Conservation (phyloP, 208 protist genomes). For the Leishmania tarentolae region DNA sequence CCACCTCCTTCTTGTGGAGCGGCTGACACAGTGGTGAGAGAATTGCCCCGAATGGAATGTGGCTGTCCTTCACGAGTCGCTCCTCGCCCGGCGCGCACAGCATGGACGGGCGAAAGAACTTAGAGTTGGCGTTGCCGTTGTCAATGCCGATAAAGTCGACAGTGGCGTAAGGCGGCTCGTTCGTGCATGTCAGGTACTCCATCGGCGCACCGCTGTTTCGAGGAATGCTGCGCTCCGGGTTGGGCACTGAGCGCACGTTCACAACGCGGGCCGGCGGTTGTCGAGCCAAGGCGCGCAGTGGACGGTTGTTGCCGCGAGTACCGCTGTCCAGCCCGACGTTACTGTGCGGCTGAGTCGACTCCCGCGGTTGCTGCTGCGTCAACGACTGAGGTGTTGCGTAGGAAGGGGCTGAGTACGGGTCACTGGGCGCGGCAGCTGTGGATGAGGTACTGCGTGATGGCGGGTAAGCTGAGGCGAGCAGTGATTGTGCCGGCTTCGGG, state of each 20-base stretch:
- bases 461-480: slow-evolving; percentile 5
- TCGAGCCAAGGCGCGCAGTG: slow-evolving; percentile 37
- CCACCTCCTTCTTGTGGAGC: slow-evolving; percentile 66
- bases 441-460: background rate
- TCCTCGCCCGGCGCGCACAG: slow-evolving; percentile 57
- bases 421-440: background rate
- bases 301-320: background rate
- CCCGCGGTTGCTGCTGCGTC: background rate
- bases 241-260: slow-evolving; percentile 58
- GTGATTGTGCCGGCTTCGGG: background rate
- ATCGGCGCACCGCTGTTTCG: slow-evolving; percentile 33
- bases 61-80: slow-evolving; percentile 69
- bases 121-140: slow-evolving; percentile 87
- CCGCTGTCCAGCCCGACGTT: background rate
- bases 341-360: background rate
- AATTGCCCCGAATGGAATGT: slow-evolving; percentile 82
- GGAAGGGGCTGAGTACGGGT: slow-evolving; percentile 6
- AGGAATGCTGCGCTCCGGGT: slow-evolving; percentile 55
- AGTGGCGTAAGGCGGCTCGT: slow-evolving; percentile 66
- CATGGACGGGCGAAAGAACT: slow-evolving; percentile 89
- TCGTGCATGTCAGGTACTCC: slow-evolving; percentile 52
- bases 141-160: slow-evolving; percentile 84
- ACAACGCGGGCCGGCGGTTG: slow-evolving; percentile 44
- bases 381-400: background rate
- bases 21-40: slow-evolving; percentile 82